Evolutionary conservation across 306 rosid genomes (phyloP), one percentile per base, ranked within the genome.

Genomic region (Cyamopsis tetragonoloba): DNA sequence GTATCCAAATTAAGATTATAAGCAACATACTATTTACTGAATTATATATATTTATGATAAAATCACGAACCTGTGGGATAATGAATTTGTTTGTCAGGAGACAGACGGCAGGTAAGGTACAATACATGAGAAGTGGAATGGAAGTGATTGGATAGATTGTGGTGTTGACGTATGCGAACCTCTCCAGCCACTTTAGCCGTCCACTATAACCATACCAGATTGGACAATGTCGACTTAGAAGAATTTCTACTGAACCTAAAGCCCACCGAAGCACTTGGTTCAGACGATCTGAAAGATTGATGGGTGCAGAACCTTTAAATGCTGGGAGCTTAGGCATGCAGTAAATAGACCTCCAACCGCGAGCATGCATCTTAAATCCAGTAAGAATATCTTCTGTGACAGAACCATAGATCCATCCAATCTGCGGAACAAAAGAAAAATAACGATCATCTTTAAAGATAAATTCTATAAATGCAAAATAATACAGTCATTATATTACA

Each of bases 231-330:
- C 97, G 81, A 67, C 97, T 90, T 7, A 87, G 74, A 57, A 90
- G 95, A 82, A 90, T 90, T 84, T 90, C 97, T 60, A 90, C 97
- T 0, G 97, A 90, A 47, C 97, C 97, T 30, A 87, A 62, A 2
- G 97, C 97, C 97, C 97, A 90, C 5, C 97, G 87, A 66, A 90
- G 95, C 82, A 90, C 97, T 87, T 90, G 97, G 79, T 90, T 90
- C 81, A 90, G 80, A 74, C 97, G 97, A 84, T 90, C 97, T 7
- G 97, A 90, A 76, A 90, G 95, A 82, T 90, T 90, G 63, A 90
- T 90, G 19, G 97, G 97, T 60, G 95, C 97, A 34, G 97, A 91
- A 49, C 97, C 97, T 81, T 91, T 91, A 77, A 91, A 91, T 26
- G 97, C 97, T 3, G 97, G 20, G 2, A 70, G 97, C 83, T 87